These are phyloP conservation scores for Henningerozyma blattae DNA, from an alignment of 805 yeast genomes.

Conservation along the genomic window DNA sequence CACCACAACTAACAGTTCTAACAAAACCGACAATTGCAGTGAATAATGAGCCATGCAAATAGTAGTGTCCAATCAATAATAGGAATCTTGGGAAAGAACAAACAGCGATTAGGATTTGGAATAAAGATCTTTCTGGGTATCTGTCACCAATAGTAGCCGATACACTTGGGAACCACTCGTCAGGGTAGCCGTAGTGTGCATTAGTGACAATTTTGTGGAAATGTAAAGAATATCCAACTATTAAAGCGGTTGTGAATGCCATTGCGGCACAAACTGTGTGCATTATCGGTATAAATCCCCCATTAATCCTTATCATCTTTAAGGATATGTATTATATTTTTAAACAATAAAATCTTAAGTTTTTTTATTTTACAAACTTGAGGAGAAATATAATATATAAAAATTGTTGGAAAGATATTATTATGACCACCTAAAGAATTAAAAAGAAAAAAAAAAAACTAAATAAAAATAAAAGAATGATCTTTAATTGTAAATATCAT, in stretches of 20 bases:
- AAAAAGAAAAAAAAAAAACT: no score
- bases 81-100: conserved; percentile 89
- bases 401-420: no score
- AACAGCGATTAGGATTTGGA: conserved; percentile 82
- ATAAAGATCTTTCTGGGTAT: conserved; percentile 88
- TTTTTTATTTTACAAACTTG: no score
- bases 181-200: conserved; percentile 82
- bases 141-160: conserved; percentile 96
- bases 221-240: conserved; percentile 67
- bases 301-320: conserved; percentile 38
- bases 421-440: no score
- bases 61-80: conserved; percentile 34
- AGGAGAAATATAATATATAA: no score
- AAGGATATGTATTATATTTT: no score
- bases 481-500: no score
- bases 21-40: conserved; percentile 45
- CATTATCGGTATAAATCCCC: conserved; percentile 52
- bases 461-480: no score
- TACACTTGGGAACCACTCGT: conserved; percentile 98
- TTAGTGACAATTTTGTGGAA: conserved; percentile 82
- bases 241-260: conserved; percentile 67
- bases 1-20: conserved; percentile 95
- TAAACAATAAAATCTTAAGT: no score
- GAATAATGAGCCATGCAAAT: conserved; percentile 22
- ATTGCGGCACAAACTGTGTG: conserved; percentile 62